Evolutionary conservation across 331 rosid species (phyloP).

Genomic region (Quercus phellos): DNA sequence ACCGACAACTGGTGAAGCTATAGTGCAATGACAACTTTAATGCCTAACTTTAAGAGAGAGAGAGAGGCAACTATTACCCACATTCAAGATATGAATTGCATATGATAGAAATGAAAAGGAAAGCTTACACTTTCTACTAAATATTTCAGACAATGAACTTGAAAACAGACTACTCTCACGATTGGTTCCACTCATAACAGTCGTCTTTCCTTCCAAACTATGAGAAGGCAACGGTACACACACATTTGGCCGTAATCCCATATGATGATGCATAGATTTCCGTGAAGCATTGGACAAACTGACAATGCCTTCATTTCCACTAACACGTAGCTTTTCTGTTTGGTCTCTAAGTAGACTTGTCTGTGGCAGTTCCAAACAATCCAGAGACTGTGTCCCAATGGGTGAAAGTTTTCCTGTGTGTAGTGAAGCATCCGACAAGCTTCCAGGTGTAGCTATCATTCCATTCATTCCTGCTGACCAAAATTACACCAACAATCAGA

Average conservation of each 20-base stretch:
- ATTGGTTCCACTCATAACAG: conserved; percentile 36
- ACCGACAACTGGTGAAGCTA: background rate
- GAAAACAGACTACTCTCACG: conserved; percentile 75
- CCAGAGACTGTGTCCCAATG: conserved; percentile 28
- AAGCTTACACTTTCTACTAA: conserved; percentile 57
- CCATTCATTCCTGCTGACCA: conserved; percentile 42
- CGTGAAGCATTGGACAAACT: conserved; percentile 37
- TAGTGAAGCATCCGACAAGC: conserved; percentile 38
- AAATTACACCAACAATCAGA: background rate
- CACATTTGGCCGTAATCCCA: conserved; percentile 49
- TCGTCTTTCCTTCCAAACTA: conserved; percentile 48
- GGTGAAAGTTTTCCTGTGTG: conserved; percentile 24
- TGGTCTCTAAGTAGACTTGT: conserved; percentile 31
- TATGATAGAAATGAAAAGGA: background rate
- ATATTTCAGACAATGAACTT: conserved; percentile 68
- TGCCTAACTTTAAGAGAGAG: background rate
- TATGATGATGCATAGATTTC: conserved; percentile 40
- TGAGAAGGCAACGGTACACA: conserved; percentile 42
- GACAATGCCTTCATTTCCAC: conserved; percentile 35
- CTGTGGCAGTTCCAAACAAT: conserved; percentile 36
- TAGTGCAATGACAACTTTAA: background rate
- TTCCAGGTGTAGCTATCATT: conserved; percentile 26
- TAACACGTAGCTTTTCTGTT: conserved; percentile 30
- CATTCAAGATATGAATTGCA: background rate
- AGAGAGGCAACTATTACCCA: background rate